Conservation (phyloP, 2,329 filamentous ascomycete species). For the Penicillium sp. region DNA sequence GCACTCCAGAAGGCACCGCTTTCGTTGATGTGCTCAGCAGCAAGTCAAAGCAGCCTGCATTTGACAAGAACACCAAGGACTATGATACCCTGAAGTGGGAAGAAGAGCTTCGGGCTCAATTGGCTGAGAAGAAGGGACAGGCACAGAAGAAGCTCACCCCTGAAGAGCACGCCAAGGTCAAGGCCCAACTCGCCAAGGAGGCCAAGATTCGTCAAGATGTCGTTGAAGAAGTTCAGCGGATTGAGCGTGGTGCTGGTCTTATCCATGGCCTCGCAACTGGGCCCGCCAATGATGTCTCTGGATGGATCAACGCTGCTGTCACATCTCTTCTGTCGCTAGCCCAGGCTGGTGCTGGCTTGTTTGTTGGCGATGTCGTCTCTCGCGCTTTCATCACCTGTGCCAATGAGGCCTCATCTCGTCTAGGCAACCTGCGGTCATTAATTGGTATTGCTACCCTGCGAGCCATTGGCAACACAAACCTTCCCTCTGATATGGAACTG, state of each 20-base stretch:
- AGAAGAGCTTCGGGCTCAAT: slow-evolving; percentile 79
- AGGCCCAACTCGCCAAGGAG: slow-evolving; percentile 87
- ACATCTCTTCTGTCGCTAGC: slow-evolving; percentile 72
- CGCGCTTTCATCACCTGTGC: slow-evolving; percentile 79
- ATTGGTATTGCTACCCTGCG: slow-evolving; percentile 86
- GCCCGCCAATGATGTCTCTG: slow-evolving; percentile 82
- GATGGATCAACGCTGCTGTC: slow-evolving; percentile 86
- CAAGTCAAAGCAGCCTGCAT: slow-evolving; percentile 68
- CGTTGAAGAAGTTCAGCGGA: slow-evolving; percentile 65
- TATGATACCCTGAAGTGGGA: slow-evolving; percentile 98
- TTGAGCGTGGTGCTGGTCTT: slow-evolving; percentile 83
- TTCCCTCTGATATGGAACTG: slow-evolving; percentile 71
- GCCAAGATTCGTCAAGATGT: slow-evolving; percentile 75
- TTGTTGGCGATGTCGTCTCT: slow-evolving; percentile 79
- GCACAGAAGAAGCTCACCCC: slow-evolving; percentile 85
- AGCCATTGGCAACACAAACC: slow-evolving; percentile 70
- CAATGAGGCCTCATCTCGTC: slow-evolving; percentile 69
- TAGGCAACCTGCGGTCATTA: slow-evolving; percentile 77
- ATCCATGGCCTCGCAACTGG: slow-evolving; percentile 79
- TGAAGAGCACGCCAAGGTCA: slow-evolving; percentile 88
- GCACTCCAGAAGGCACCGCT: slow-evolving; percentile 81
- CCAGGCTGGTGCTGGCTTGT: slow-evolving; percentile 71
- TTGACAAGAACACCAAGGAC: slow-evolving; percentile 90
- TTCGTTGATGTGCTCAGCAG: slow-evolving; percentile 91
- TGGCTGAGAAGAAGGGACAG: slow-evolving; percentile 87